Evolutionary conservation across 2,329 filamentous ascomycete species (phyloP).

Genomic region (Aureobasidium sp.): DNA sequence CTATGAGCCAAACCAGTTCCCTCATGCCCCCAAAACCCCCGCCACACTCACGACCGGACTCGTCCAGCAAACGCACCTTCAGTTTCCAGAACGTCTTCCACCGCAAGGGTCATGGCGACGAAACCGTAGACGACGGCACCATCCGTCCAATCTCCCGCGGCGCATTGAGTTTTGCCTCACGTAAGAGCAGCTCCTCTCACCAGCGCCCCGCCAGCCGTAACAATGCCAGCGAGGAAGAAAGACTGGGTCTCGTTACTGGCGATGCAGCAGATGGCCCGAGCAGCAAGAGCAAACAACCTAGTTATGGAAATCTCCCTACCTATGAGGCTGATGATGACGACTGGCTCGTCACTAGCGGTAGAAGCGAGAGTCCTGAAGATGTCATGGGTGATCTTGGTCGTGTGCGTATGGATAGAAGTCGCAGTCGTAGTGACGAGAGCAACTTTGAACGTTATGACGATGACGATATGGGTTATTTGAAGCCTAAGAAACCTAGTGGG

Average conservation of each 20-base stretch:
- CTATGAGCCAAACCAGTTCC: conserved; percentile 33
- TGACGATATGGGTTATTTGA: conserved; percentile 1
- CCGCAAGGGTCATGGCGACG: conserved; percentile 34
- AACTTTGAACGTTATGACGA: conserved; percentile 10
- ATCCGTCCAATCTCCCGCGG: conserved; percentile 25
- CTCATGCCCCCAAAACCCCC: conserved; percentile 49
- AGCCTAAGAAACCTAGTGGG: conserved; percentile 6
- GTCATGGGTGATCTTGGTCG: conserved; percentile 19
- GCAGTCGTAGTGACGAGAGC: background rate
- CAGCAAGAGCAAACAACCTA: background rate
- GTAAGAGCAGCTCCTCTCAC: conserved; percentile 3
- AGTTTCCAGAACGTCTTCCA: conserved; percentile 83
- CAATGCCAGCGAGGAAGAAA: conserved; percentile 27
- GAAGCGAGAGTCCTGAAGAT: conserved; percentile 21
- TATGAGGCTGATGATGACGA: conserved; percentile 19
- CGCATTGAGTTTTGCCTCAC: conserved; percentile 17
- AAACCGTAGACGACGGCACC: conserved; percentile 19
- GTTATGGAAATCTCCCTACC: background rate
- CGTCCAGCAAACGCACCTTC: conserved; percentile 42
- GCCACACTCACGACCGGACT: conserved; percentile 34
- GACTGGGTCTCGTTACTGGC: conserved; percentile 28
- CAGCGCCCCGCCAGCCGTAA: background rate
- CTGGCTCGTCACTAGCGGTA: conserved; percentile 24
- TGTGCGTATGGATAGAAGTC: background rate
- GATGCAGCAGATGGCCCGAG: conserved; percentile 15